Evolutionary conservation across 257 asterid species (phyloP).

Genomic region (Penstemon davidsonii): DNA sequence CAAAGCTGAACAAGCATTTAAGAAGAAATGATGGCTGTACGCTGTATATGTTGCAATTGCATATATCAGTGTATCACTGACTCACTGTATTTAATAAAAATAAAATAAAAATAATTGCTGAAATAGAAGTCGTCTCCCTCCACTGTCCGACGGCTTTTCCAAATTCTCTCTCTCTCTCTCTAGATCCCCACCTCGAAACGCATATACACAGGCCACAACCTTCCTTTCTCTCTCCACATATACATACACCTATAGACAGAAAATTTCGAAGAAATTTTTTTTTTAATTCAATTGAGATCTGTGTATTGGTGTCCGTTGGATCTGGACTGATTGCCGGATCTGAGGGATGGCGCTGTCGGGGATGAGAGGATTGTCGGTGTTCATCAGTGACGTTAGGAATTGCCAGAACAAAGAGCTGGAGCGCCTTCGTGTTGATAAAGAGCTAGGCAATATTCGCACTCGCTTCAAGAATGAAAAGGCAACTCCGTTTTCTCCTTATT

Average conservation of each 20-base stretch:
- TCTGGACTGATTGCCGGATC: conserved; percentile 62
- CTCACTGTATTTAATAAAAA: not conserved
- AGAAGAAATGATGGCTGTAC: not conserved
- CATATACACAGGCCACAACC: conserved; percentile 28
- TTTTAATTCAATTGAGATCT: conserved; percentile 35
- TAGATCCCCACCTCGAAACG: conserved; percentile 60
- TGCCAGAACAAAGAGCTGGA: conserved; percentile 96
- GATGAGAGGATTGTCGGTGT: conserved; percentile 98
- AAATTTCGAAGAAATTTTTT: not conserved
- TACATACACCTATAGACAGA: conserved; percentile 22
- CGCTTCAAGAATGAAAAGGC: conserved; percentile 96
- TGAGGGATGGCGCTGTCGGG: conserved; percentile 97
- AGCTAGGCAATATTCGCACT: conserved; percentile 87
- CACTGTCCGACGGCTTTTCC: conserved; percentile 59
- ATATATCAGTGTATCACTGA: not conserved
- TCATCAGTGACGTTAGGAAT: conserved; percentile 93
- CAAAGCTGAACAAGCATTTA: not conserved
- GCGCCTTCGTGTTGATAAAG: conserved; percentile 97
- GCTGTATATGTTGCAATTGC: not conserved
- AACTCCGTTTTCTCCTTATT: conserved; percentile 8
- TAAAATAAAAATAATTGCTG: not conserved
- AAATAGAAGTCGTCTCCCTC: conserved; percentile 60
- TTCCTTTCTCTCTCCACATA: conserved; percentile 36
- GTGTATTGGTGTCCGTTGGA: conserved; percentile 43
- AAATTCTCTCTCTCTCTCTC: conserved; percentile 50